Evolutionary conservation across 148 eudicot genomes (phyloP).

Genomic region (Drosera capensis): DNA sequence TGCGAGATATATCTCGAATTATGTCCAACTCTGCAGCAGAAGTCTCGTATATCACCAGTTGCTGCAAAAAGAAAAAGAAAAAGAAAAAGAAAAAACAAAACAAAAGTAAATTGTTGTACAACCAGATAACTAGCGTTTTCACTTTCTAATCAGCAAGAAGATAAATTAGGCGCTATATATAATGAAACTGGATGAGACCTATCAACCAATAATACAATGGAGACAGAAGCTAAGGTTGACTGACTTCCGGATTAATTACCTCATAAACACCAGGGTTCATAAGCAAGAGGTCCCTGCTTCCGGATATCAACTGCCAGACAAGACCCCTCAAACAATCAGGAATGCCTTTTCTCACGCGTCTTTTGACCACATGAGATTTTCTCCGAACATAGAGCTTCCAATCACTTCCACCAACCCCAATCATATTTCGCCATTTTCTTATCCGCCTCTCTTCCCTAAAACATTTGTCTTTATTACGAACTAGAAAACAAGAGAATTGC

Average conservation of each 20-base stretch:
- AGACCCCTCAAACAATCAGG: slow-evolving; percentile 98
- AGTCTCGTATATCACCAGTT: slow-evolving; percentile 93
- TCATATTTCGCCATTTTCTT: slow-evolving; percentile 96
- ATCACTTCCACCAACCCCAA: slow-evolving; percentile 96
- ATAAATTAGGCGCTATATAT: too few relatives aligned
- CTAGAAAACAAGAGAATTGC: neutral
- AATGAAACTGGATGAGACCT: too few relatives aligned
- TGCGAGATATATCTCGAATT: slow-evolving; percentile 93
- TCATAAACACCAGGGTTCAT: slow-evolving; percentile 97
- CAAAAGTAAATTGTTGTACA: neutral
- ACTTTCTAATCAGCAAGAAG: neutral
- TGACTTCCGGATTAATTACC: slow-evolving; percentile 40
- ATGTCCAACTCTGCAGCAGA: slow-evolving; percentile 93
- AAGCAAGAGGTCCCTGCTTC: slow-evolving; percentile 94
- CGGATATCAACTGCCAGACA: slow-evolving; percentile 97
- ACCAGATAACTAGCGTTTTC: neutral
- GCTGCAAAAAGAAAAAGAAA: slow-evolving; percentile 36
- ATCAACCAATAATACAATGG: too few relatives aligned
- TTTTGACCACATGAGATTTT: slow-evolving; percentile 81
- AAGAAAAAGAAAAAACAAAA: too few relatives aligned
- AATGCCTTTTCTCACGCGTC: slow-evolving; percentile 90
- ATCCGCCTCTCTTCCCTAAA: slow-evolving; percentile 86
- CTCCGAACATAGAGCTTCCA: slow-evolving; percentile 86
- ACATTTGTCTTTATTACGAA: slow-evolving; percentile 12
- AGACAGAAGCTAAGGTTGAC: neutral